Conservation (phyloP, 2,329 filamentous ascomycete genomes). For the Mycosphaerelloides madeirae region DNA sequence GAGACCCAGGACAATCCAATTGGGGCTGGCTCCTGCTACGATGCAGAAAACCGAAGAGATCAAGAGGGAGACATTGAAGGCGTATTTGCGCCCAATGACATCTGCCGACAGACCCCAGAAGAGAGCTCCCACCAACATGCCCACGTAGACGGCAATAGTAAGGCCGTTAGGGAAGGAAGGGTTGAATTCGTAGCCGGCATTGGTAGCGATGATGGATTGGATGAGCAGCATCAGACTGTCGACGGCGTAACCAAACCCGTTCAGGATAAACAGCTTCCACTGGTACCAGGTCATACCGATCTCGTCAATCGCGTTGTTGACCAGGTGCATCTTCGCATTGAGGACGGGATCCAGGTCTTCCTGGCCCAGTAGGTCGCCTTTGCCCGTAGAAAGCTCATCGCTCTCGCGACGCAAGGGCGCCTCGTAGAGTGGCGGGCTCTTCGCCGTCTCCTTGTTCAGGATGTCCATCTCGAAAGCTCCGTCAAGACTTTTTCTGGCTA, state of each 20-base stretch:
- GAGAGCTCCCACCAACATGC: conserved; percentile 53
- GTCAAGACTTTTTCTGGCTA: neutral
- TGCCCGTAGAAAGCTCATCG: conserved; percentile 24
- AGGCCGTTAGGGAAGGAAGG: conserved; percentile 51
- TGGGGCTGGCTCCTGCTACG: conserved; percentile 62
- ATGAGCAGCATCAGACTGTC: conserved; percentile 55
- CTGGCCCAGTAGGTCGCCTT: conserved; percentile 52
- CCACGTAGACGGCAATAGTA: conserved; percentile 58
- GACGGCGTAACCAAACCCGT: conserved; percentile 59
- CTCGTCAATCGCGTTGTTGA: conserved; percentile 60
- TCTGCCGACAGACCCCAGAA: conserved; percentile 67
- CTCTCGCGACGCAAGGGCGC: conserved; percentile 2
- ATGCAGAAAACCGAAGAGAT: conserved; percentile 59
- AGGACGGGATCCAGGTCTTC: conserved; percentile 59
- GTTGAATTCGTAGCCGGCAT: conserved; percentile 57
- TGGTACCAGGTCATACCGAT: conserved; percentile 53
- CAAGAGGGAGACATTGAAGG: conserved; percentile 64
- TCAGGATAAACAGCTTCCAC: conserved; percentile 56
- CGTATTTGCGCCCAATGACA: conserved; percentile 62
- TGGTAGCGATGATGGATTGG: conserved; percentile 58
- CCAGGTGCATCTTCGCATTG: conserved; percentile 63
- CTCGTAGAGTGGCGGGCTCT: conserved; percentile 14
- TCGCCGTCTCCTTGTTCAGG: conserved; percentile 13
- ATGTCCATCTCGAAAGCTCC: conserved; percentile 12
- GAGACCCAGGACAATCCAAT: conserved; percentile 59